Percentiles rank a stretch among this genome's conserved stretches.
phyloP scores from a whole-genome alignment of 371 early-diverging fungal species.

The Dichotomocladium elegans region DNA sequence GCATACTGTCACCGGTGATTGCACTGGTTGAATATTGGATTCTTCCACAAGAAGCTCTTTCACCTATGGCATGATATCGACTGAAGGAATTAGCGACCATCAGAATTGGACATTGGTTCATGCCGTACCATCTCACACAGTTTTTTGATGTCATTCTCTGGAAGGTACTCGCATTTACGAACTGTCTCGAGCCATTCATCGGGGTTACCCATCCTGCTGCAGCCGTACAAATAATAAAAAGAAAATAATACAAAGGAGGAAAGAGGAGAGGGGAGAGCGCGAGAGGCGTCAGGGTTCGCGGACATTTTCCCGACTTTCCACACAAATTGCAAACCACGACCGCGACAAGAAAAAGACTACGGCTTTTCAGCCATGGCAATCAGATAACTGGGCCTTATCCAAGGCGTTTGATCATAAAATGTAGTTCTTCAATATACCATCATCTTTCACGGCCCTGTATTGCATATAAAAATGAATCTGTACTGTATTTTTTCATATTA shows the following conservation, averaged over 20 bases:
- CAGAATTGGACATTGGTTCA: no score
- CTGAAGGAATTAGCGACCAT: not conserved
- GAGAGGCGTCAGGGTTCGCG: no score
- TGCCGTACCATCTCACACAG: slow-evolving; percentile 83
- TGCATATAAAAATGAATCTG: no score
- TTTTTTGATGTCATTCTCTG: slow-evolving; percentile 92
- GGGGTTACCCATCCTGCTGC: slow-evolving; percentile 59
- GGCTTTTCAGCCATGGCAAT: no score
- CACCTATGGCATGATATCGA: slow-evolving; percentile 60
- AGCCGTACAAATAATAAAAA: not conserved
- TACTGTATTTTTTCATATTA: no score
- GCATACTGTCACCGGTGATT: slow-evolving; percentile 97
- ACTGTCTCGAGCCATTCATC: slow-evolving; percentile 52
- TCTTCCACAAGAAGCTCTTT: slow-evolving; percentile 95
- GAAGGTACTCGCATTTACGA: slow-evolving; percentile 84
- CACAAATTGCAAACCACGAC: not conserved
- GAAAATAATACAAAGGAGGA: not conserved
- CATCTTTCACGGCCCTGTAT: no score
- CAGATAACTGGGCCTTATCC: no score
- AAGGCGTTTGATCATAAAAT: no score
- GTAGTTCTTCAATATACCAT: no score
- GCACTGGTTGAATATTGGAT: slow-evolving; percentile 93
- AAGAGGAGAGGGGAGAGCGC: not conserved
- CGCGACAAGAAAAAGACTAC: no score
- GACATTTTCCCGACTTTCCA: no score